These are phyloP conservation scores for Scedosporium apiospermum DNA, from an alignment of 2,329 filamentous ascomycete species.

Conservation along the genomic window DNA sequence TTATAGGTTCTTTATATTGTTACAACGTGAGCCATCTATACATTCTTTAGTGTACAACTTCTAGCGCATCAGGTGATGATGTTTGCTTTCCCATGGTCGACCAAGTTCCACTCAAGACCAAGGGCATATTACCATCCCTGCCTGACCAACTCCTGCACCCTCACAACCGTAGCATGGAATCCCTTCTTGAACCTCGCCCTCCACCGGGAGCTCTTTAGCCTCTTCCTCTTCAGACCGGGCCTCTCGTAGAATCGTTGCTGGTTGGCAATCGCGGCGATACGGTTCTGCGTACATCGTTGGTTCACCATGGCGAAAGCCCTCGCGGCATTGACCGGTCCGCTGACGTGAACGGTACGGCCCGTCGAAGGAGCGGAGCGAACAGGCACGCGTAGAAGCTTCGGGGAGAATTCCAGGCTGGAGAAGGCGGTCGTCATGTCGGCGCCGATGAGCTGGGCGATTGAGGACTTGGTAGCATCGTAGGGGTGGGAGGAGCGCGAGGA, in stretches of 20 bases:
- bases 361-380: constrained; percentile 30
- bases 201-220: constrained; percentile 61
- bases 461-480: constrained; percentile 8
- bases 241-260: constrained; percentile 66
- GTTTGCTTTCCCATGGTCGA: not conserved
- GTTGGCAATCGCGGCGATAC: constrained; percentile 42
- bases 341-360: constrained; percentile 34
- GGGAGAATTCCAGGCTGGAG: constrained; percentile 17
- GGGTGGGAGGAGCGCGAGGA: not conserved
- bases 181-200: constrained; percentile 56
- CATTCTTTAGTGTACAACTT: constrained; percentile 7
- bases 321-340: constrained; percentile 32
- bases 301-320: constrained; percentile 33
- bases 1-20: not conserved
- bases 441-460: constrained; percentile 8
- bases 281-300: constrained; percentile 38
- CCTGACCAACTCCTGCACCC: constrained; percentile 60
- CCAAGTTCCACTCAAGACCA: not conserved
- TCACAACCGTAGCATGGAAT: constrained; percentile 53
- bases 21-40: constrained; percentile 5
- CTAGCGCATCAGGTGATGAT: not conserved
- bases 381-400: constrained; percentile 17
- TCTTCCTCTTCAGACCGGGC: constrained; percentile 67
- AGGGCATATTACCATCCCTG: constrained; percentile 60
- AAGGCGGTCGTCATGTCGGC: constrained; percentile 27